These are phyloP conservation scores for Salix koriyanagi DNA, from an alignment of 345 rosid species.

Conservation along the genomic window DNA sequence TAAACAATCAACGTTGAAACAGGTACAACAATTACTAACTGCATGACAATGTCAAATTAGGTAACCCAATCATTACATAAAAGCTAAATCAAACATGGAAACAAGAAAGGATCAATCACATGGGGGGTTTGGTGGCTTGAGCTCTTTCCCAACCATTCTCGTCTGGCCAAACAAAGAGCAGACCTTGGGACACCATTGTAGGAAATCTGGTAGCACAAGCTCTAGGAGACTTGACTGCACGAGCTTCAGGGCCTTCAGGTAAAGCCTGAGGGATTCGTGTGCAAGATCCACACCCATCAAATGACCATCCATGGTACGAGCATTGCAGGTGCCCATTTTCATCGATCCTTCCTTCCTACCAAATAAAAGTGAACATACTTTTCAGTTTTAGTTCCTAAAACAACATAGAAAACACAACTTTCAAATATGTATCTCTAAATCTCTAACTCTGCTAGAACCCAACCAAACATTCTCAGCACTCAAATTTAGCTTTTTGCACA, in stretches of 20 bases:
- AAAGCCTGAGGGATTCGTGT: slow-evolving; percentile 84
- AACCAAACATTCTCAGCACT: not conserved
- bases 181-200: slow-evolving; percentile 84
- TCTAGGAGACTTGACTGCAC: slow-evolving; percentile 71
- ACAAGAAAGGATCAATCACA: slow-evolving; percentile 30
- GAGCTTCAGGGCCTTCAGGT: slow-evolving; percentile 90
- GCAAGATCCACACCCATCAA: slow-evolving; percentile 84
- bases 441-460: not conserved
- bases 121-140: slow-evolving; percentile 60
- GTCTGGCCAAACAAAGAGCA: slow-evolving; percentile 98
- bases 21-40: not conserved
- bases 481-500: not conserved
- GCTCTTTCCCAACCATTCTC: slow-evolving; percentile 88
- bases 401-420: not conserved
- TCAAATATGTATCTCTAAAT: not conserved
- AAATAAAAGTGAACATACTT: slow-evolving; percentile 1
- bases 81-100: not conserved
- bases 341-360: slow-evolving; percentile 88
- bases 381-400: not conserved
- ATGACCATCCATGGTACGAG: slow-evolving; percentile 98
- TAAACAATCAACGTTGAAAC: slow-evolving; percentile 22
- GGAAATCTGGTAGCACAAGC: slow-evolving; percentile 82
- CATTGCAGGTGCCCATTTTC: slow-evolving; percentile 97
- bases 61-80: not conserved
- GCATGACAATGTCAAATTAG: not conserved